Evolutionary conservation across 78 protist genomes (phyloP).

Genomic region (Protostelium mycophagum): DNA sequence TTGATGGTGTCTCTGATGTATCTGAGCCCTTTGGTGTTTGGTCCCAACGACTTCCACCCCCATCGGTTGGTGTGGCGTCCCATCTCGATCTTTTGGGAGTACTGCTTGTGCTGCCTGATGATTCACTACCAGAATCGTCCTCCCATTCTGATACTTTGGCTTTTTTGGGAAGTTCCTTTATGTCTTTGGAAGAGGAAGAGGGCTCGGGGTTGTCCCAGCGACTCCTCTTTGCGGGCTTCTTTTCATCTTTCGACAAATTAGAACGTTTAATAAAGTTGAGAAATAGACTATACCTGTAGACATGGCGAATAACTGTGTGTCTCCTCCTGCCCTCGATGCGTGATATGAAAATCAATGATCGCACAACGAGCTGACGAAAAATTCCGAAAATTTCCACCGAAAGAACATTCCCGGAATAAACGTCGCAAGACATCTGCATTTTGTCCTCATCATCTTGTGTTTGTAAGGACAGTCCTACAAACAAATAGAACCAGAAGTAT

Average conservation of each 20-base stretch:
- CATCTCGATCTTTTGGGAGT: not conserved
- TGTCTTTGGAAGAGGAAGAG: not conserved
- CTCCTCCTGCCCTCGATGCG: too few species aligned
- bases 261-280: too few species aligned
- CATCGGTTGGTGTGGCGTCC: not conserved
- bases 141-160: not conserved
- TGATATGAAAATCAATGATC: too few species aligned
- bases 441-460: too few species aligned
- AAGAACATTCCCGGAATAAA: too few species aligned
- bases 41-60: constrained; percentile 65
- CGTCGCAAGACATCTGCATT: too few species aligned
- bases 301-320: too few species aligned
- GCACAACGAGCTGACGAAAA: too few species aligned
- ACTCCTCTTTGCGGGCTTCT: not conserved
- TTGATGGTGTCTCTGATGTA: constrained; percentile 38
- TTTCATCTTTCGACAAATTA: not conserved
- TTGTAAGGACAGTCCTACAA: too few species aligned
- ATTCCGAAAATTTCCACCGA: too few species aligned
- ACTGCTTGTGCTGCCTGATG: not conserved
- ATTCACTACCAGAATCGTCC: not conserved
- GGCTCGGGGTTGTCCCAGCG: not conserved
- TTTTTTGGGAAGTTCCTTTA: not conserved
- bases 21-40: constrained; percentile 47
- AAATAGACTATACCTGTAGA: too few species aligned
- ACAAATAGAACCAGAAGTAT: too few species aligned